phyloP scores from a whole-genome alignment of 1,284 basidiomycete genomes.

The Xerocomus amazonicus region DNA sequence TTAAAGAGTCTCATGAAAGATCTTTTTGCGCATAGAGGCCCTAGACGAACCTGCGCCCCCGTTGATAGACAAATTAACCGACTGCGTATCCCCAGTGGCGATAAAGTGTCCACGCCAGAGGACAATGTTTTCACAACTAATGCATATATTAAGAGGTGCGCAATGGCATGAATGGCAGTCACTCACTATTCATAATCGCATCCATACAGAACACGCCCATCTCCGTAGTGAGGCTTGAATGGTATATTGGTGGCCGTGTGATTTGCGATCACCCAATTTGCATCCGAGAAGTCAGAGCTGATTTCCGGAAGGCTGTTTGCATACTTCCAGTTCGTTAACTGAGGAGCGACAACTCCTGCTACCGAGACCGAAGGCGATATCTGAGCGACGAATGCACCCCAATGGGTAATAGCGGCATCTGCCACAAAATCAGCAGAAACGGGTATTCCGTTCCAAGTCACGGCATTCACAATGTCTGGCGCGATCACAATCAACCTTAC shows the following conservation, averaged over 20 bases:
- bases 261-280: slow-evolving; percentile 60
- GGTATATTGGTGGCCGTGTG: slow-evolving; percentile 70
- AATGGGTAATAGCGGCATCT: slow-evolving; percentile 30
- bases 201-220: slow-evolving; percentile 69
- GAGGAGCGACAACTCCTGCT: slow-evolving; percentile 30
- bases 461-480: slow-evolving; percentile 41
- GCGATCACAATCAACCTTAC: slow-evolving; percentile 46
- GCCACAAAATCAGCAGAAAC: slow-evolving; percentile 38
- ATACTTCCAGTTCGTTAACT: slow-evolving; percentile 63
- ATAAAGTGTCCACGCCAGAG: slow-evolving; percentile 80
- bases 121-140: slow-evolving; percentile 72
- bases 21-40: not conserved
- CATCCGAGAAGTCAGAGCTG: slow-evolving; percentile 51
- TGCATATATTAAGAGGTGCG: not conserved
- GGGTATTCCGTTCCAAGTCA: slow-evolving; percentile 68
- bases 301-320: slow-evolving; percentile 71
- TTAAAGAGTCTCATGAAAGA: not conserved
- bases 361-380: slow-evolving; percentile 17
- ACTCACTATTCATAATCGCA: slow-evolving; percentile 81
- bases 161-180: not conserved
- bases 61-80: slow-evolving; percentile 69
- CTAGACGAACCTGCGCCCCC: slow-evolving; percentile 63
- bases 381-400: slow-evolving; percentile 39
- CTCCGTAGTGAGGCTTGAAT: slow-evolving; percentile 63
- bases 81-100: slow-evolving; percentile 53